phyloP scores from a whole-genome alignment of 495 filamentous ascomycete species.

The Lepidopterella palustris region DNA sequence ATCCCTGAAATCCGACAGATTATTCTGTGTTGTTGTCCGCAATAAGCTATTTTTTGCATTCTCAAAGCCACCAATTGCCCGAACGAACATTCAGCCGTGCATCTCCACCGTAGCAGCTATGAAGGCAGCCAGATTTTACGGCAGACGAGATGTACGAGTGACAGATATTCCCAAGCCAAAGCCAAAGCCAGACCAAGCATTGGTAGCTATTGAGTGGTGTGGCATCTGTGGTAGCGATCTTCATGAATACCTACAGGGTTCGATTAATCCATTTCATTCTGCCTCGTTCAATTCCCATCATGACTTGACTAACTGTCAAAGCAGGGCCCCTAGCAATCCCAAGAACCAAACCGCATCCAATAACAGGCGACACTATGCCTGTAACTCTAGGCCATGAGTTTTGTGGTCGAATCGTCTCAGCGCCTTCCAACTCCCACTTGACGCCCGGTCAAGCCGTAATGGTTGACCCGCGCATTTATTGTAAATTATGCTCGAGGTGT shows the following conservation, averaged over 20 bases:
- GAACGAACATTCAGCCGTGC: neutral
- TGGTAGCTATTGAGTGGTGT: constrained; percentile 27
- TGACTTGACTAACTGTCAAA: neutral
- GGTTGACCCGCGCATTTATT: constrained; percentile 27
- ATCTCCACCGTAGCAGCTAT: constrained; percentile 6
- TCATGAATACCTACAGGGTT: constrained; percentile 29
- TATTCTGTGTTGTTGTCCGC: neutral
- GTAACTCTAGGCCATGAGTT: constrained; percentile 32
- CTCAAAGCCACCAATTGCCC: neutral
- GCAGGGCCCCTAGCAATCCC: constrained; percentile 20
- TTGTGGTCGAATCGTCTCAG: constrained; percentile 23
- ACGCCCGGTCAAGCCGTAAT: constrained; percentile 24
- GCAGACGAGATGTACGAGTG: constrained; percentile 26
- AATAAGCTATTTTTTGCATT: neutral
- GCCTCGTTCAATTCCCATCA: neutral
- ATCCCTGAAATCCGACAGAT: no score
- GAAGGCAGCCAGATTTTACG: constrained; percentile 30
- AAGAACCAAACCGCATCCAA: constrained; percentile 17
- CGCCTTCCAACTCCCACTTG: constrained; percentile 17
- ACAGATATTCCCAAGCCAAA: constrained; percentile 21
- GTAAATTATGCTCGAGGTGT: constrained; percentile 16
- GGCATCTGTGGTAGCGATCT: constrained; percentile 33
- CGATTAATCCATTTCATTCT: neutral
- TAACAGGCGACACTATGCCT: constrained; percentile 24
- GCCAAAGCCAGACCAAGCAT: constrained; percentile 21